Percentiles rank a stretch among this genome's conserved stretches.
These are phyloP conservation scores for Theobroma grandiflorum DNA, from an alignment of 441 rosid species.

Conservation along the genomic window DNA sequence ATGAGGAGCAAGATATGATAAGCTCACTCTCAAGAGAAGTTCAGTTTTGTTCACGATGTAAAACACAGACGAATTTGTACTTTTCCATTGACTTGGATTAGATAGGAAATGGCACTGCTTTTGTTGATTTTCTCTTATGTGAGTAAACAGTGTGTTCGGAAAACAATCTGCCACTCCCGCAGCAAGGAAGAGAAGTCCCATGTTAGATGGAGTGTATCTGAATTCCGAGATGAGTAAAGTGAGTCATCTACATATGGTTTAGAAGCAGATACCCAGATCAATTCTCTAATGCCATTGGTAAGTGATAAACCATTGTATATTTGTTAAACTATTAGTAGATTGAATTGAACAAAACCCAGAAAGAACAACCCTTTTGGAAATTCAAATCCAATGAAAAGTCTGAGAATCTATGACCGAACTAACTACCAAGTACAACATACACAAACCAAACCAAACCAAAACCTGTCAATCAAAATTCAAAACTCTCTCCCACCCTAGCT, in stretches of 20 bases:
- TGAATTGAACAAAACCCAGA: too few species aligned
- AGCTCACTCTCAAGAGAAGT: constrained; percentile 2
- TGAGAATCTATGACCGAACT: background rate
- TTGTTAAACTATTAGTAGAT: too few species aligned
- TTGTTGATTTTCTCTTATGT: background rate
- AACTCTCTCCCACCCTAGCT: background rate
- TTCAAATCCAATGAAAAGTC: background rate
- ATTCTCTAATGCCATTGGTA: background rate
- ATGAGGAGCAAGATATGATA: constrained; percentile 89
- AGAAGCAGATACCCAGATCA: background rate
- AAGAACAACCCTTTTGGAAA: background rate
- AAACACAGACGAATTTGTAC: background rate
- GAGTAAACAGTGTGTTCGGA: background rate
- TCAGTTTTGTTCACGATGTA: constrained; percentile 39
- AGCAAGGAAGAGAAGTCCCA: background rate
- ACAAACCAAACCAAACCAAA: background rate
- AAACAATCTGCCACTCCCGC: background rate
- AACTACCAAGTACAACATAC: background rate
- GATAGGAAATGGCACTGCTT: background rate
- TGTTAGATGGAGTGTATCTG: background rate
- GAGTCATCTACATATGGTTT: background rate
- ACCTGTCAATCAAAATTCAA: background rate
- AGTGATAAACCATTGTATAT: background rate
- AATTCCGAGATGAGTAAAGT: background rate
- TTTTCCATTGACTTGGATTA: background rate